Evolutionary conservation across 371 early-diverging fungal species (phyloP).

Genomic region (Syncephalastrum sp.): DNA sequence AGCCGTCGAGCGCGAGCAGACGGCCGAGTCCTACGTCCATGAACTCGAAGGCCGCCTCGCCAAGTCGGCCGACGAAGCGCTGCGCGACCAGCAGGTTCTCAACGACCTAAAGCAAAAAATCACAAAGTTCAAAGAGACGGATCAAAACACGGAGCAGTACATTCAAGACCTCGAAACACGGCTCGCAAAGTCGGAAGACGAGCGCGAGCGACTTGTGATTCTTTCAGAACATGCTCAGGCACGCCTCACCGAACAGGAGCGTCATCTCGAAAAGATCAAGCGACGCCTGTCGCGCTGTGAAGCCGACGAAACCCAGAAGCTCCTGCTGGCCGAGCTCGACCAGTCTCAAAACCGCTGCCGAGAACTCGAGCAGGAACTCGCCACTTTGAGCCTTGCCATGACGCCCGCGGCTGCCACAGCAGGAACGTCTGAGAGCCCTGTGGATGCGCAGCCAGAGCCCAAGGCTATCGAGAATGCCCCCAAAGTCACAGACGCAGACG

Average conservation of each 20-base stretch:
- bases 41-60: conserved; percentile 46
- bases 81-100: conserved; percentile 31
- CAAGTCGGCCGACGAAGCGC: conserved; percentile 27
- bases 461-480: neutral
- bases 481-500: neutral
- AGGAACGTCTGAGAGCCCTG: too few species aligned
- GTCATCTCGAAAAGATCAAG: conserved; percentile 14
- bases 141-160: conserved; percentile 46
- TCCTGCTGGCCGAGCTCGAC: conserved; percentile 16
- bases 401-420: neutral
- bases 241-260: conserved; percentile 12
- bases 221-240: conserved; percentile 13
- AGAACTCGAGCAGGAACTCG: conserved; percentile 13
- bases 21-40: conserved; percentile 35
- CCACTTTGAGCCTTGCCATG: conserved; percentile 5
- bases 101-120: conserved; percentile 36
- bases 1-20: conserved; percentile 34
- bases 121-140: conserved; percentile 38
- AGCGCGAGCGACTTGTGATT: neutral
- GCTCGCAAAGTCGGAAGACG: conserved; percentile 17
- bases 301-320: conserved; percentile 7
- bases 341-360: conserved; percentile 11
- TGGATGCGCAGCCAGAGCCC: too few species aligned
- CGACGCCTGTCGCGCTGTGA: conserved; percentile 6
- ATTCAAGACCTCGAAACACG: conserved; percentile 43